Percentiles rank a stretch among this genome's conserved stretches.
Evolutionary conservation across 192 early-diverging fungal genomes (phyloP).

Genomic region (Coemansia biformis): DNA sequence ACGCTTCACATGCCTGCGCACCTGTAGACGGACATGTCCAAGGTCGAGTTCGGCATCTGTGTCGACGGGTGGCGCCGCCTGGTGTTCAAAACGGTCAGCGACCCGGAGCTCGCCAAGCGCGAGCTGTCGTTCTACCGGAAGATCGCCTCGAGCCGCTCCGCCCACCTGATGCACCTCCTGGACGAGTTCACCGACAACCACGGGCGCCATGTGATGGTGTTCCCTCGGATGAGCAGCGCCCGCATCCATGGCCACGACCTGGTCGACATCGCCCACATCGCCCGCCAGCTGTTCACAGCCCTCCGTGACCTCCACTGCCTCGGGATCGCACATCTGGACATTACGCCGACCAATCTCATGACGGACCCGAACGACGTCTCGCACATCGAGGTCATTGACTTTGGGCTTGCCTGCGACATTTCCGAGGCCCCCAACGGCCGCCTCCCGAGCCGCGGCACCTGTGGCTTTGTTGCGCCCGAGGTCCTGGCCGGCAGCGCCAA

Average conservation of each 20-base stretch:
- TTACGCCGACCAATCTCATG: conserved; percentile 63
- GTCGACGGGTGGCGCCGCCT: conserved; percentile 55
- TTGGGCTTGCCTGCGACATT: conserved; percentile 61
- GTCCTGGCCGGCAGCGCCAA: conserved; percentile 35
- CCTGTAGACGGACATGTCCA: conserved; percentile 53
- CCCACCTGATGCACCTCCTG: conserved; percentile 53
- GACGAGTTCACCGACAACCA: conserved; percentile 60
- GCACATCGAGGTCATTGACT: conserved; percentile 66
- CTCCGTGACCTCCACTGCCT: conserved; percentile 58
- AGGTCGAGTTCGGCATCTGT: conserved; percentile 61
- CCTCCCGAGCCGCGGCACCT: conserved; percentile 63
- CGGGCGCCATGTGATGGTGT: conserved; percentile 55
- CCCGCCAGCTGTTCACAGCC: conserved; percentile 52
- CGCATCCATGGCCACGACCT: conserved; percentile 52
- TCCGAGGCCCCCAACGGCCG: conserved; percentile 10
- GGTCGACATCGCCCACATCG: conserved; percentile 49
- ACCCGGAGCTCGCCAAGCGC: conserved; percentile 49
- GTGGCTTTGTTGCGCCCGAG: conserved; percentile 71
- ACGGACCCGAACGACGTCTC: conserved; percentile 45
- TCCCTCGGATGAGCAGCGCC: conserved; percentile 54
- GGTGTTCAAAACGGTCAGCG: conserved; percentile 62
- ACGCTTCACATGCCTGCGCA: conserved; percentile 5
- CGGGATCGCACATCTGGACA: conserved; percentile 64
- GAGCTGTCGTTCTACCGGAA: conserved; percentile 54
- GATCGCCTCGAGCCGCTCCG: conserved; percentile 33